A percentile compares a stretch with the other conserved stretches of the same genome.
These are phyloP conservation scores for Kwoniella pini DNA, from an alignment of 768 basidiomycete species.

Conservation along the genomic window DNA sequence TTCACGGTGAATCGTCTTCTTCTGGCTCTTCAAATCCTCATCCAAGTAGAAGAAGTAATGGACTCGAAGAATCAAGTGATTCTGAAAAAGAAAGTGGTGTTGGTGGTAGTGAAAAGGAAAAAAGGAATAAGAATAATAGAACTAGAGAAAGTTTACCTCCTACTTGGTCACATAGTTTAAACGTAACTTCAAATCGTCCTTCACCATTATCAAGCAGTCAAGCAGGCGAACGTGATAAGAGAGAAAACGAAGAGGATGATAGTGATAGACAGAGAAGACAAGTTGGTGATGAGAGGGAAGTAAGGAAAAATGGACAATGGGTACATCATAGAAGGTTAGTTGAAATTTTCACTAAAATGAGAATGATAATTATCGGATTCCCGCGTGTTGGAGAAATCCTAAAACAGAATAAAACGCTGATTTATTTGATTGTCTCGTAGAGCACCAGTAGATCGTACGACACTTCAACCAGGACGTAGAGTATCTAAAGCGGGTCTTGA, in stretches of 20 bases:
- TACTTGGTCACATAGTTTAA: conserved; percentile 53
- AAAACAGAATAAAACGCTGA: too few relatives aligned
- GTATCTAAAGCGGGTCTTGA: conserved; percentile 94
- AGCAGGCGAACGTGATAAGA: conserved; percentile 9
- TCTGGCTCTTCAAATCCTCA: background rate
- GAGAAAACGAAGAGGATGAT: conserved; percentile 50
- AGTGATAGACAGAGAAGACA: conserved; percentile 12
- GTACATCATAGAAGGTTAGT: conserved; percentile 70
- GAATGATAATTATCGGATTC: too few relatives aligned
- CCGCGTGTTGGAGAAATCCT: too few relatives aligned
- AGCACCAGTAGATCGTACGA: conserved; percentile 83
- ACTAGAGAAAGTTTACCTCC: conserved; percentile 76
- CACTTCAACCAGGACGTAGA: conserved; percentile 82
- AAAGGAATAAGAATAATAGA: conserved; percentile 64
- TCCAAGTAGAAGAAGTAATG: background rate
- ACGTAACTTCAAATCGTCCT: conserved; percentile 29
- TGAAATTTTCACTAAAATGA: too few relatives aligned
- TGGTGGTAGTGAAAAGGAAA: conserved; percentile 43
- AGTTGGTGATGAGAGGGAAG: conserved; percentile 65
- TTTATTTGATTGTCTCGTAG: too few relatives aligned
- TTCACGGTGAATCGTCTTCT: conserved; percentile 25
- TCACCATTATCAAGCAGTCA: background rate
- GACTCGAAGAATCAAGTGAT: conserved; percentile 39
- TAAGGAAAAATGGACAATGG: conserved; percentile 84
- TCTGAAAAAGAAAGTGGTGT: conserved; percentile 31